These are phyloP conservation scores for Metahyphopichia silvanorum DNA, from an alignment of 805 yeast genomes.

Conservation along the genomic window DNA sequence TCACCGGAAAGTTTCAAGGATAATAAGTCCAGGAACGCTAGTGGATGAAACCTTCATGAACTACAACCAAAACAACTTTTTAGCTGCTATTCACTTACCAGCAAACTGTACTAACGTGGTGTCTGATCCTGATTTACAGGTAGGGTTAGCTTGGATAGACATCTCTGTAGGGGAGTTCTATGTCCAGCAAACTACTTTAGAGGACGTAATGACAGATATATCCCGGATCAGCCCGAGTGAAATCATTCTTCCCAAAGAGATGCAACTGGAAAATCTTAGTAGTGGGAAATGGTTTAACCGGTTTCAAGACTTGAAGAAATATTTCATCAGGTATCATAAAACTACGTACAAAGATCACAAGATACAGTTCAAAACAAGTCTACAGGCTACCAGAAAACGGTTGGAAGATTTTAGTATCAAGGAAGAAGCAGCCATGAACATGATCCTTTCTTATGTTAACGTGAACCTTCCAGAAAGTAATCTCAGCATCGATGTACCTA, in stretches of 20 bases:
- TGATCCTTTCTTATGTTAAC: conserved; percentile 61
- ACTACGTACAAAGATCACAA: conserved; percentile 28
- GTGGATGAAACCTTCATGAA: conserved; percentile 83
- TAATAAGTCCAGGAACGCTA: conserved; percentile 90
- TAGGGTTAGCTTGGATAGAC: conserved; percentile 89
- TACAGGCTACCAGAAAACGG: conserved; percentile 32
- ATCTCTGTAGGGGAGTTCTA: conserved; percentile 76
- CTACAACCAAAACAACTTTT: conserved; percentile 64
- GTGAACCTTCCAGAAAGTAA: conserved; percentile 70
- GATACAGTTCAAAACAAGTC: conserved; percentile 27
- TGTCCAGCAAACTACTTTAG: conserved; percentile 60
- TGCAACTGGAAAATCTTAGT: conserved; percentile 36
- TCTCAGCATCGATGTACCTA: conserved; percentile 66
- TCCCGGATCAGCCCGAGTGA: conserved; percentile 82
- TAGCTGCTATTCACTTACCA: conserved; percentile 65
- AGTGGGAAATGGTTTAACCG: conserved; percentile 56
- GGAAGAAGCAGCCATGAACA: conserved; percentile 56
- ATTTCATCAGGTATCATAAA: conserved; percentile 54
- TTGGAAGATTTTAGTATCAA: conserved; percentile 38
- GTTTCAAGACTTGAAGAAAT: conserved; percentile 55
- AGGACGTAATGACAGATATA: conserved; percentile 64
- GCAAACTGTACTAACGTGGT: conserved; percentile 36
- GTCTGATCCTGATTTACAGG: conserved; percentile 37
- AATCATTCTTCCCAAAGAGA: conserved; percentile 53
- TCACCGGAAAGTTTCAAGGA: conserved; percentile 69